phyloP scores from a whole-genome alignment of 805 yeast species.

The Hagleromyces aurorensis region DNA sequence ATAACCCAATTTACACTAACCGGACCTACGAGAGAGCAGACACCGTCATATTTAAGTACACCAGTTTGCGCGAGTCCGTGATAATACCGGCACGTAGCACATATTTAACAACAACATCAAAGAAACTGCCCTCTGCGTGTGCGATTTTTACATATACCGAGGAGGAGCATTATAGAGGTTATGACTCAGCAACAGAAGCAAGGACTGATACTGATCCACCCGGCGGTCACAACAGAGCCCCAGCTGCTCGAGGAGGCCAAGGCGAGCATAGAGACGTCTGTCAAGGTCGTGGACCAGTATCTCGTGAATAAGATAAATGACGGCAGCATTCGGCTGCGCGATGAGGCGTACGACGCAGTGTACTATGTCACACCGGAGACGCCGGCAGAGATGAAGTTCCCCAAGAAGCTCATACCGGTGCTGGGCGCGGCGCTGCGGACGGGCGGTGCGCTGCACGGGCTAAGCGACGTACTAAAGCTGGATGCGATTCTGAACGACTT shows the following conservation, averaged over 20 bases:
- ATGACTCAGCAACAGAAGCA: conserved; percentile 10
- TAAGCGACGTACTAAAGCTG: conserved; percentile 35
- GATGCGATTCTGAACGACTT: conserved; percentile 66
- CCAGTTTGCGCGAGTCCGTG: too few species aligned
- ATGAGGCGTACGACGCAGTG: conserved; percentile 36
- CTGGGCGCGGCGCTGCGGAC: conserved; percentile 35
- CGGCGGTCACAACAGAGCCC: conserved; percentile 56
- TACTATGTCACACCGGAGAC: conserved; percentile 51
- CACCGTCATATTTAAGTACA: too few species aligned
- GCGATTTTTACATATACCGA: conserved; percentile 1
- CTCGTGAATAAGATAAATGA: conserved; percentile 52
- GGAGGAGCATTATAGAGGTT: background rate
- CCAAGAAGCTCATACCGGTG: conserved; percentile 35
- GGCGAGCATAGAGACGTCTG: conserved; percentile 22
- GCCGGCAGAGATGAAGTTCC: conserved; percentile 38
- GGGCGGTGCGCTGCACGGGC: conserved; percentile 46
- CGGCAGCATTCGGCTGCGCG: conserved; percentile 35
- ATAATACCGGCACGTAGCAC: background rate
- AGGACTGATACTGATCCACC: conserved; percentile 49
- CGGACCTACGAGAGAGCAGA: too few species aligned
- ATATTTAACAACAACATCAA: background rate
- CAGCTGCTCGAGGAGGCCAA: conserved; percentile 37
- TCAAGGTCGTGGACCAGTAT: conserved; percentile 38
- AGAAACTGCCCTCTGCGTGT: background rate
- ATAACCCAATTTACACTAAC: too few species aligned